A percentile compares a stretch with the other conserved stretches of the same genome.
phyloP scores from a whole-genome alignment of 495 filamentous ascomycete species.

The Annulohypoxylon nitens region DNA sequence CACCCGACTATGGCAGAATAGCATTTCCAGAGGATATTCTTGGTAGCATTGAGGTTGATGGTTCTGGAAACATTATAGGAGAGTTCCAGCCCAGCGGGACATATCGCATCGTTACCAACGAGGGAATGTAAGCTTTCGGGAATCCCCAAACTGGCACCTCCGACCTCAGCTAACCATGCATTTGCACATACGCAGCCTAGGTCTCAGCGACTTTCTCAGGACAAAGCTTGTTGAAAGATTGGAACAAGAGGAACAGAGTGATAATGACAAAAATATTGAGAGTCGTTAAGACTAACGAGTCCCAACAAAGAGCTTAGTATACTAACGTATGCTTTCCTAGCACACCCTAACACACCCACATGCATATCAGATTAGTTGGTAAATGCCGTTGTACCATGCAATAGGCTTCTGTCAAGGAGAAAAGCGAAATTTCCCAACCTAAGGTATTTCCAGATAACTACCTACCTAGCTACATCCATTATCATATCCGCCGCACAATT shows the following conservation, averaged over 20 bases:
- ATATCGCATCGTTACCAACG: constrained; percentile 75
- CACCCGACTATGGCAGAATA: constrained; percentile 91
- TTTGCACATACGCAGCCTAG: constrained; percentile 57
- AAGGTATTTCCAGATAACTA: not conserved
- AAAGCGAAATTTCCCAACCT: not conserved
- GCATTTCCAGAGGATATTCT: constrained; percentile 94
- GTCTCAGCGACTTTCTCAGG: constrained; percentile 68
- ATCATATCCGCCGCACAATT: not conserved
- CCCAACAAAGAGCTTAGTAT: constrained; percentile 1
- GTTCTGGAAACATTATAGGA: constrained; percentile 74
- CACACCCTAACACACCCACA: not conserved
- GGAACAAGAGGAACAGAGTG: constrained; percentile 58
- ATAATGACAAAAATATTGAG: not conserved
- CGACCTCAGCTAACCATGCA: constrained; percentile 31
- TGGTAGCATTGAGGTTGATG: constrained; percentile 89
- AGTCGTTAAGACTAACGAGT: not conserved
- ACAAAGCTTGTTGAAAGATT: constrained; percentile 67
- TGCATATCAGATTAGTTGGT: not conserved
- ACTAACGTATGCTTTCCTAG: not conserved
- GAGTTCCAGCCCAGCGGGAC: constrained; percentile 76
- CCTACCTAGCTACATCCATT: not conserved
- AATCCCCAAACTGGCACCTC: constrained; percentile 2
- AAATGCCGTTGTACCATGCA: not conserved
- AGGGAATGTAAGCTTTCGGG: constrained; percentile 72
- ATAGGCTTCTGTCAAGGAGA: not conserved